A percentile compares a stretch with the other conserved stretches of the same genome.
These are phyloP conservation scores for Prosopis cineraria DNA, from an alignment of 306 rosid species.

Conservation along the genomic window DNA sequence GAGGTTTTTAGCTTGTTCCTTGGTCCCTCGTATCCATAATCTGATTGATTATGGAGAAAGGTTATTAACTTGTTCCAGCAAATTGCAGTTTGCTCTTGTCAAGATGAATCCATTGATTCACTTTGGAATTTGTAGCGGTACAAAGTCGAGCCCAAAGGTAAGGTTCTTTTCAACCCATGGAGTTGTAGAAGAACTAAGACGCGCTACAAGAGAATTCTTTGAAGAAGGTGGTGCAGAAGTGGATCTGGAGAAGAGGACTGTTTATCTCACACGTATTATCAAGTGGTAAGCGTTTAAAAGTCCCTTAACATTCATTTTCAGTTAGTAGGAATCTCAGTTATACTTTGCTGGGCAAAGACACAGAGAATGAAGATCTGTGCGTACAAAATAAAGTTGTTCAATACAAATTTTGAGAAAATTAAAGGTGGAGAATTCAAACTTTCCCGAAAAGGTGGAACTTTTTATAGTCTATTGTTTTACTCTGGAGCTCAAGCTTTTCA, in stretches of 20 bases:
- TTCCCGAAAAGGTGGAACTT: too few species aligned
- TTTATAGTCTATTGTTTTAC: too few species aligned
- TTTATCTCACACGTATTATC: slow-evolving; percentile 63
- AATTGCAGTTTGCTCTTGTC: slow-evolving; percentile 60
- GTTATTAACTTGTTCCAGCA: slow-evolving; percentile 26
- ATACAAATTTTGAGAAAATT: not conserved
- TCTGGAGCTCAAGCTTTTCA: too few species aligned
- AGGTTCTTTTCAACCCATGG: slow-evolving; percentile 73
- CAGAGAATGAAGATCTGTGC: not conserved
- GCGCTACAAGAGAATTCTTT: slow-evolving; percentile 80
- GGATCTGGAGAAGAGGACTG: slow-evolving; percentile 82
- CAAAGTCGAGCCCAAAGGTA: slow-evolving; percentile 81
- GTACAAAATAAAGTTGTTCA: not conserved
- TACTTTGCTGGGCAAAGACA: not conserved
- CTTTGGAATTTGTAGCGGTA: slow-evolving; percentile 83
- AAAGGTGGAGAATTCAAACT: not conserved
- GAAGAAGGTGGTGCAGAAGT: slow-evolving; percentile 67
- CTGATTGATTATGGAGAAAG: slow-evolving; percentile 15
- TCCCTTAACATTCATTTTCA: not conserved
- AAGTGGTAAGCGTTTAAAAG: slow-evolving; percentile 57
- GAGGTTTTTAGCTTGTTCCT: not conserved
- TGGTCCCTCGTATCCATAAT: not conserved
- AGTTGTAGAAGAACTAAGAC: slow-evolving; percentile 75
- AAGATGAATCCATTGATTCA: slow-evolving; percentile 81
- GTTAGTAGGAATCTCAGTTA: not conserved